Evolutionary conservation across 805 yeast genomes (phyloP), one percentile per base, ranked within the genome.

Genomic region (Trichomonascus vanleenenianus): DNA sequence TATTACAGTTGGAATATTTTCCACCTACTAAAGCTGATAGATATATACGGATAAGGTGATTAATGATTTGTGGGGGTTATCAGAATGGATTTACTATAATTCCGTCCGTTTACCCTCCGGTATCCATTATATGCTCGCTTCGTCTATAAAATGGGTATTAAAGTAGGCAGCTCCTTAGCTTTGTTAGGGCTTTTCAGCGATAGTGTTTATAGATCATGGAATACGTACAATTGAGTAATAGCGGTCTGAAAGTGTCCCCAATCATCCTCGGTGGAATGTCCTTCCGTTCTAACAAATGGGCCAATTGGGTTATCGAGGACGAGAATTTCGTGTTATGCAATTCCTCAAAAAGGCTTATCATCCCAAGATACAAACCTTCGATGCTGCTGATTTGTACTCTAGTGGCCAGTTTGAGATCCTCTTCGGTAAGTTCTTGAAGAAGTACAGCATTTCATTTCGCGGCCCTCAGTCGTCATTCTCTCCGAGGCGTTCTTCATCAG

Each of bases 391-490:
- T 45, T 58, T 57, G 3, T 72, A 72, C 52, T 69, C 74, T 19
- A 61, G 66, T 50, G 76, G 76, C 4, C 43, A 50, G 2, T 18
- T 77, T 27, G 83, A 77, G 58, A 55, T 58, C 3, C 50, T 77
- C 2, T 40, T 79, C 8, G 78, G 81, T n/a, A 76, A 76, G 56
- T 79, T 77, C 53, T 54, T 79, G 47, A 67, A 69, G 51, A 65
- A 67, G 46, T 76, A 67, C 61, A n/a, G n/a, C n/a, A n/a, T n/a
- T n/a, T n/a, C n/a, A n/a, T n/a, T n/a, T n/a, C n/a, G n/a, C n/a
- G n/a, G 62, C 71, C 39, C 79, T 79, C 52, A 68, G 68, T 79
- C 43, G 80, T 78, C 14, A 78, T 79, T 45, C 48, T 79, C 51
- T 62, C 79, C 22, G 79, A 79, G 60, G 39, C 19, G 47, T 50